These are phyloP conservation scores for Alternaria viburni DNA, from an alignment of 2,329 filamentous ascomycete genomes.

Conservation along the genomic window DNA sequence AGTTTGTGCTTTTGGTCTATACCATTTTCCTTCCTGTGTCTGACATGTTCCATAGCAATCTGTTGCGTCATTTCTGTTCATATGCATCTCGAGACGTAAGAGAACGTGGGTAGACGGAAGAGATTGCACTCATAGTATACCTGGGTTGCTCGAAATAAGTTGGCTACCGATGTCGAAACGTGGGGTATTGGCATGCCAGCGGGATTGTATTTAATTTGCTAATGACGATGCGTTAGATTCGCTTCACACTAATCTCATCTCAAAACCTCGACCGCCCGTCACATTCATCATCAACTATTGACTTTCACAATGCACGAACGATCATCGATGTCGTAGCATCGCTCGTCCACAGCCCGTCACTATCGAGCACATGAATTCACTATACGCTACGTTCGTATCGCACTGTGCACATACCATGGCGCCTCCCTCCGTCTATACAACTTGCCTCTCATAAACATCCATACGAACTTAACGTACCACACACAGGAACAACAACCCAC, in stretches of 20 bases:
- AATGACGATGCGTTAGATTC: slow-evolving; percentile 32
- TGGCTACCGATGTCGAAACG: slow-evolving; percentile 4
- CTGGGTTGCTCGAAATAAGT: slow-evolving; percentile 7
- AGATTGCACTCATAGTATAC: slow-evolving; percentile 11
- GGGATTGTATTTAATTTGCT: slow-evolving; percentile 38
- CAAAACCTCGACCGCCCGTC: neutral
- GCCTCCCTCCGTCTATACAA: neutral
- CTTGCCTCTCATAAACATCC: neutral
- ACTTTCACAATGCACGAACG: neutral
- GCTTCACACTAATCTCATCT: neutral
- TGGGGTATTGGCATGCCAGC: slow-evolving; percentile 5
- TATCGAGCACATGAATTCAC: neutral
- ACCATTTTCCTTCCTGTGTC: slow-evolving; percentile 38
- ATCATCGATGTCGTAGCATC: neutral
- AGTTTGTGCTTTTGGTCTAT: slow-evolving; percentile 46
- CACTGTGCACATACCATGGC: neutral
- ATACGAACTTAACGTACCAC: neutral
- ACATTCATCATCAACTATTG: neutral
- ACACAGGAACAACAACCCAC: neutral
- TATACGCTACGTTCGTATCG: too few relatives aligned
- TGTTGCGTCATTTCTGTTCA: slow-evolving; percentile 26
- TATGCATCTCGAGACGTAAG: slow-evolving; percentile 11
- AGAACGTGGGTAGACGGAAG: slow-evolving; percentile 9
- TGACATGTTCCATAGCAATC: slow-evolving; percentile 25
- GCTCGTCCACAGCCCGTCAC: neutral